These are phyloP conservation scores for Candida odintsovae DNA, from an alignment of 805 yeast species.

Conservation along the genomic window DNA sequence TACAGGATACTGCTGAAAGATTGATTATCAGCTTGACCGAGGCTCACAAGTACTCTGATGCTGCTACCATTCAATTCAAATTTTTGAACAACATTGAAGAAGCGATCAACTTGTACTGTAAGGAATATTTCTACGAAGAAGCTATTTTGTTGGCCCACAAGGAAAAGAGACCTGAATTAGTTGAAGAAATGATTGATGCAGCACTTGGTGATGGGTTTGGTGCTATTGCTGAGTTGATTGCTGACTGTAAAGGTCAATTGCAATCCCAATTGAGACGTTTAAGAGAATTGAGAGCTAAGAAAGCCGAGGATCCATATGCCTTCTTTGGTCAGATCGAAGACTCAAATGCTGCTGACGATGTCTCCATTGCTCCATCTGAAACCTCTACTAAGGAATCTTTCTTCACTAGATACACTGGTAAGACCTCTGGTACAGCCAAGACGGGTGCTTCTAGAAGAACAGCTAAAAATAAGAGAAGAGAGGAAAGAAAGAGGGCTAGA, in stretches of 20 bases:
- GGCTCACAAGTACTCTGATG: conserved; percentile 68
- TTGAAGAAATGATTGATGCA: conserved; percentile 60
- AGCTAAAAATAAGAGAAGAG: conserved; percentile 86
- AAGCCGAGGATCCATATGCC: conserved; percentile 76
- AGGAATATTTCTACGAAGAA: conserved; percentile 65
- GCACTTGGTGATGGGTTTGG: conserved; percentile 87
- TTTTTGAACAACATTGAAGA: conserved; percentile 56
- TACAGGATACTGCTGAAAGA: conserved; percentile 46
- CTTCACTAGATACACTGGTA: conserved; percentile 94
- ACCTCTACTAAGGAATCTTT: conserved; percentile 89
- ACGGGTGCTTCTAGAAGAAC: conserved; percentile 95
- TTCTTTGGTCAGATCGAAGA: conserved; percentile 67
- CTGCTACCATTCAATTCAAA: conserved; percentile 68
- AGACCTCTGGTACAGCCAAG: conserved; percentile 91
- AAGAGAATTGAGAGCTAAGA: conserved; percentile 79
- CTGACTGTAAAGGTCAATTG: conserved; percentile 89
- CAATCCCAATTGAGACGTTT: conserved; percentile 78
- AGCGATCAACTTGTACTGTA: conserved; percentile 66
- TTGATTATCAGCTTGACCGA: conserved; percentile 57
- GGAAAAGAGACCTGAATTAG: conserved; percentile 36
- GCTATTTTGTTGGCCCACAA: conserved; percentile 64
- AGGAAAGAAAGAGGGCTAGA: conserved; percentile 91
- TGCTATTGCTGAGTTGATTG: conserved; percentile 74
- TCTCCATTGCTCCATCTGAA: conserved; percentile 91
- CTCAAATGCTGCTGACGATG: conserved; percentile 79